Conservation (phyloP, 1,139 yeast genomes). For the Yamadazyma buinensis region DNA sequence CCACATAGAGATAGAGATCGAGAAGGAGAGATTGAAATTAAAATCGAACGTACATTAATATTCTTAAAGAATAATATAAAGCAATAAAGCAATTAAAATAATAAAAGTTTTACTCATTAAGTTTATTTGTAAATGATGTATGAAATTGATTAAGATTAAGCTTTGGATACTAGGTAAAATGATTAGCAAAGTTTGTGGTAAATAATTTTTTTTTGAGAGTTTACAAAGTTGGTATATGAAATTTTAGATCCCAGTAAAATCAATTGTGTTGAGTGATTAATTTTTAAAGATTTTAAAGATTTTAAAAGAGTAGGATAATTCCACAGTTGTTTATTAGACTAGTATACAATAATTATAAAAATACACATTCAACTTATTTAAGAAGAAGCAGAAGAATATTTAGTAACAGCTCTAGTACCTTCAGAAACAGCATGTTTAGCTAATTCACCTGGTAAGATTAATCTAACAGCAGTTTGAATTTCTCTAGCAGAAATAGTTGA, state of each 20-base stretch:
- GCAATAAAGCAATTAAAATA: slow-evolving; percentile 1
- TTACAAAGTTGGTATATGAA: no score
- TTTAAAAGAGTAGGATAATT: background rate
- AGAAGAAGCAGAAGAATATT: slow-evolving; percentile 83
- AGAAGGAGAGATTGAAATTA: no score
- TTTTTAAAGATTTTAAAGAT: background rate
- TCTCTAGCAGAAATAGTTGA: slow-evolving; percentile 99
- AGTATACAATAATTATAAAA: slow-evolving; percentile 10
- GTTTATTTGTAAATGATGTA: background rate
- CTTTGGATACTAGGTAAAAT: background rate
- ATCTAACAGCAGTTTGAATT: slow-evolving; percentile 98
- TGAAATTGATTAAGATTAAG: background rate
- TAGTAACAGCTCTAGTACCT: slow-evolving; percentile 99
- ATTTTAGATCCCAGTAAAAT: no score
- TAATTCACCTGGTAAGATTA: slow-evolving; percentile 98
- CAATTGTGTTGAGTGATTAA: background rate
- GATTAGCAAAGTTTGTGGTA: no score
- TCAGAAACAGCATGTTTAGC: slow-evolving; percentile 99
- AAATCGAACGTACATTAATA: background rate
- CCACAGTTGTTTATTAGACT: slow-evolving; percentile 8
- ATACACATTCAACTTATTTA: slow-evolving; percentile 7
- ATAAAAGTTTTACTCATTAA: slow-evolving; percentile 1
- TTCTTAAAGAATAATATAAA: slow-evolving; percentile 1
- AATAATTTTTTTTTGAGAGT: no score
- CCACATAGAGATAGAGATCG: no score